Conservation (phyloP, 2,329 filamentous ascomycete species). For the Monosporascus cannonballus region DNA sequence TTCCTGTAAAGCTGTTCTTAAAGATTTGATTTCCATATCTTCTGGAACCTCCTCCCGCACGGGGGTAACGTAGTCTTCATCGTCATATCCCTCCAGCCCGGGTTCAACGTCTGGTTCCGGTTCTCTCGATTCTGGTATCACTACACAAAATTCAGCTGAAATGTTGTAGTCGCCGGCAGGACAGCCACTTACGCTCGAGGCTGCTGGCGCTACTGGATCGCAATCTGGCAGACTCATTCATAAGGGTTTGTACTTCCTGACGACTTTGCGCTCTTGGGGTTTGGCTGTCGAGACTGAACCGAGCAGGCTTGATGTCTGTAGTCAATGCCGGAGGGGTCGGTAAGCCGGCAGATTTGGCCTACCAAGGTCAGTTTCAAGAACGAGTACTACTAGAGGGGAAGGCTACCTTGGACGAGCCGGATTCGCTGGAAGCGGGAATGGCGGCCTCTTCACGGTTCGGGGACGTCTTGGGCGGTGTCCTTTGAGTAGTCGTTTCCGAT, state of each 20-base stretch:
- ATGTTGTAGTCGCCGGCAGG: not conserved
- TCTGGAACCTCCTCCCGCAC: conserved; percentile 32
- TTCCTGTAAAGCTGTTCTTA: conserved; percentile 74
- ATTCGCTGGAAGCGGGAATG: conserved; percentile 28
- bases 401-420: conserved; percentile 13
- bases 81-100: conserved; percentile 51
- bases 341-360: conserved; percentile 32
- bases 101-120: conserved; percentile 45
- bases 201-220: conserved; percentile 67
- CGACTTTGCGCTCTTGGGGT: conserved; percentile 82
- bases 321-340: conserved; percentile 65
- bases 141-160: conserved; percentile 30
- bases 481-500: conserved; percentile 27
- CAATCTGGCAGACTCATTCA: conserved; percentile 45
- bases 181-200: conserved; percentile 61
- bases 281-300: conserved; percentile 61
- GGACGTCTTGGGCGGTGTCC: conserved; percentile 30
- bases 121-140: conserved; percentile 44
- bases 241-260: conserved; percentile 59
- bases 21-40: conserved; percentile 55
- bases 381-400: not conserved
- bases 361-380: conserved; percentile 6
- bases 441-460: conserved; percentile 29
- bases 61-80: conserved; percentile 39
- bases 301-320: conserved; percentile 62